Evolutionary conservation across 169 alveolate species (phyloP).

Genomic region (Theileria equi): DNA sequence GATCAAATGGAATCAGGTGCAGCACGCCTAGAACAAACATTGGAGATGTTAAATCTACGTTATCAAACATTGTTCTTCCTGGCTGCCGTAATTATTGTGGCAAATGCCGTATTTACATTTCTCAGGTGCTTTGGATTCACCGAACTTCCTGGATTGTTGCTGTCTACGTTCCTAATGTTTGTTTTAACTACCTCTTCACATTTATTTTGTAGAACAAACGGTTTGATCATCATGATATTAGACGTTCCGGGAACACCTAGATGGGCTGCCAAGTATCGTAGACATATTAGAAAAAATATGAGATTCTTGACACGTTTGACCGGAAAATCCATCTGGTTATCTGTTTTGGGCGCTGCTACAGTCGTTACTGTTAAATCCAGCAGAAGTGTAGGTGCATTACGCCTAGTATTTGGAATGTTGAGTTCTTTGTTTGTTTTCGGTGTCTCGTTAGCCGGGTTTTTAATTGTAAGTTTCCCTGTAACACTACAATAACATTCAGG

Average conservation of each 20-base stretch:
- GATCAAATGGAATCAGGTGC: slow-evolving; percentile 85
- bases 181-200: background rate
- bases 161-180: slow-evolving; percentile 43
- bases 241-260: slow-evolving; percentile 91
- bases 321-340: slow-evolving; percentile 83
- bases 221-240: slow-evolving; percentile 79
- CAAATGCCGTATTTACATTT: slow-evolving; percentile 76
- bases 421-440: slow-evolving; percentile 72
- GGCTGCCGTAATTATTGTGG: slow-evolving; percentile 77
- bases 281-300: slow-evolving; percentile 76
- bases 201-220: slow-evolving; percentile 72
- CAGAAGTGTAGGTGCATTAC: slow-evolving; percentile 33
- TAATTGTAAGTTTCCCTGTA: slow-evolving; percentile 64
- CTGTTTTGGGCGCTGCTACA: slow-evolving; percentile 73
- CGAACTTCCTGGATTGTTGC: slow-evolving; percentile 42
- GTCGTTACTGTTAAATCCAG: slow-evolving; percentile 40
- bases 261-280: slow-evolving; percentile 87
- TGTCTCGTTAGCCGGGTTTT: slow-evolving; percentile 80
- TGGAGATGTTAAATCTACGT: slow-evolving; percentile 79
- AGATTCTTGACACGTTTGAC: slow-evolving; percentile 83
- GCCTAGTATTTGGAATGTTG: slow-evolving; percentile 33
- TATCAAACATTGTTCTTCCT: slow-evolving; percentile 84
- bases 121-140: slow-evolving; percentile 47
- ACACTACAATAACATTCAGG: slow-evolving; percentile 22
- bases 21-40: slow-evolving; percentile 84